phyloP scores from a whole-genome alignment of 495 filamentous ascomycete genomes.

The Hapsidospora chrysogenum region DNA sequence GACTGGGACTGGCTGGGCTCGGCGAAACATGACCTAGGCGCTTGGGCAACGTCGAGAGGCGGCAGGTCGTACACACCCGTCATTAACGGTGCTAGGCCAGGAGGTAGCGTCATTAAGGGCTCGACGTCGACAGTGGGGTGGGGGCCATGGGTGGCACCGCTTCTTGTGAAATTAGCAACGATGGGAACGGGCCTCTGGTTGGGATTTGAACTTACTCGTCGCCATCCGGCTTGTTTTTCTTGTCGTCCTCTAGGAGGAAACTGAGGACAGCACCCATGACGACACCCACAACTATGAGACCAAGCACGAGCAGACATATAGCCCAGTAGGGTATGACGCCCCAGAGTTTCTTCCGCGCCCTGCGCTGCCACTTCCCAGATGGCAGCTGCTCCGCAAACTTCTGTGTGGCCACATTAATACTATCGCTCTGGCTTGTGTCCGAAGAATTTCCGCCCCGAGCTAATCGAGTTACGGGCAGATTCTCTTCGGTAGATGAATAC shows the following conservation, averaged over 20 bases:
- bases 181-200: too few species aligned
- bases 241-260: conserved; percentile 12
- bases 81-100: conserved; percentile 40
- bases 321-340: conserved; percentile 55
- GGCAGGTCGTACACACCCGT: conserved; percentile 50
- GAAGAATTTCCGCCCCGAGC: conserved; percentile 20
- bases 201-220: conserved; percentile 1
- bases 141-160: too few species aligned
- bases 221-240: conserved; percentile 11
- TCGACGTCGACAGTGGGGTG: conserved; percentile 48
- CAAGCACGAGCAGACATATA: conserved; percentile 33
- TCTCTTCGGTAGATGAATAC: conserved; percentile 34
- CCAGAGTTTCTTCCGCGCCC: conserved; percentile 40
- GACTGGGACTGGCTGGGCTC: conserved; percentile 40
- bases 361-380: conserved; percentile 27
- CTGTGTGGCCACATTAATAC: conserved; percentile 19
- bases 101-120: conserved; percentile 38
- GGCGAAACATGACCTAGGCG: conserved; percentile 49
- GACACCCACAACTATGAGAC: conserved; percentile 40
- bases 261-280: conserved; percentile 43
- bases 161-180: too few species aligned
- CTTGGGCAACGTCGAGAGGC: conserved; percentile 35
- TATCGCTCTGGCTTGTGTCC: conserved; percentile 22
- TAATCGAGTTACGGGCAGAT: conserved; percentile 24
- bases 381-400: conserved; percentile 22